Percentiles rank a stretch among this genome's conserved stretches.
Conservation (phyloP, 768 basidiomycete species). For the Tylopilus felleus region DNA sequence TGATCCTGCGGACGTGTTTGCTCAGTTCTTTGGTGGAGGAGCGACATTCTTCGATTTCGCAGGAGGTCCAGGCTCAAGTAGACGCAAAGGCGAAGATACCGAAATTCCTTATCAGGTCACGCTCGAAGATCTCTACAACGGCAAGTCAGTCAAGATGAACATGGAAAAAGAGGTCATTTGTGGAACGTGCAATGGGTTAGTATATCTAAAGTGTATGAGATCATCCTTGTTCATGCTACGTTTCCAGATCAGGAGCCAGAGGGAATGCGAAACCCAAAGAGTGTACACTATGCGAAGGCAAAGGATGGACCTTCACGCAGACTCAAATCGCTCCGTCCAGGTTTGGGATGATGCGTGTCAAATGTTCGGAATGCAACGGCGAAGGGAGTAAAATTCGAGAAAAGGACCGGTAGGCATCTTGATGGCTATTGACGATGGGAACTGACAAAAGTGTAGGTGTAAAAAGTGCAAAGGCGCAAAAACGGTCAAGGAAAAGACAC, state of each 20-base stretch:
- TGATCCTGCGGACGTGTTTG: constrained; percentile 67
- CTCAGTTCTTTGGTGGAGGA: constrained; percentile 63
- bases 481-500: constrained; percentile 82
- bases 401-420: constrained; percentile 65
- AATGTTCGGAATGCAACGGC: constrained; percentile 71
- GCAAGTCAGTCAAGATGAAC: constrained; percentile 83
- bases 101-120: constrained; percentile 80
- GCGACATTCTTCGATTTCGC: constrained; percentile 67
- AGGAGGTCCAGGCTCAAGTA: constrained; percentile 43
- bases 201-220: background rate
- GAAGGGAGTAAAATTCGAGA: constrained; percentile 70
- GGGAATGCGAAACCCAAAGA: constrained; percentile 80
- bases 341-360: constrained; percentile 48
- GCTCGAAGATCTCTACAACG: constrained; percentile 90
- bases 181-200: constrained; percentile 74
- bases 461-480: constrained; percentile 93
- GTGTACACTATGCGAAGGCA: constrained; percentile 80
- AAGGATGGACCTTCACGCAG: constrained; percentile 66
- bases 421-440: background rate
- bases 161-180: constrained; percentile 87
- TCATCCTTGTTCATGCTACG: constrained; percentile 2
- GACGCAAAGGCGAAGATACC: constrained; percentile 67
- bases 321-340: constrained; percentile 50
- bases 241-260: constrained; percentile 70
- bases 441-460: constrained; percentile 52